phyloP scores from a whole-genome alignment of 176 grass and related monocot genomes.

The Dactylis glomerata region DNA sequence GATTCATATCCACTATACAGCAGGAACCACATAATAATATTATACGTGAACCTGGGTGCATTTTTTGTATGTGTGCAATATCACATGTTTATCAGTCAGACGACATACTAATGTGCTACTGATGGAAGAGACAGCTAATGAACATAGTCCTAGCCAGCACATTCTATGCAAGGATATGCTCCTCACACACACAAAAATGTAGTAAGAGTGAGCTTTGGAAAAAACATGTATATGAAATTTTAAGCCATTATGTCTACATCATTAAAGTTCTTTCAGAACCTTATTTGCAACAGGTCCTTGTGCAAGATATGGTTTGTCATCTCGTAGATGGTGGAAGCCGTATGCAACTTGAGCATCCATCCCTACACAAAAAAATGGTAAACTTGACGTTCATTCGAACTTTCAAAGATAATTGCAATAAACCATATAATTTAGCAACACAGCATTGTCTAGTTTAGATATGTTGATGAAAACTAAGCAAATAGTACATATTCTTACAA shows the following conservation, averaged over 20 bases:
- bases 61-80: background rate
- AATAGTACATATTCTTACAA: background rate
- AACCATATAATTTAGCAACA: background rate
- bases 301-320: conserved; percentile 90
- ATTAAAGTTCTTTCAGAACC: conserved; percentile 40
- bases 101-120: conserved; percentile 14
- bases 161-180: background rate
- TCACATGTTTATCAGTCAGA: background rate
- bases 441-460: background rate
- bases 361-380: conserved; percentile 52
- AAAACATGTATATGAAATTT: background rate
- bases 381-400: background rate
- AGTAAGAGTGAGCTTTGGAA: too few relatives aligned
- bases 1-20: background rate
- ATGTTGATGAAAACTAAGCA: background rate
- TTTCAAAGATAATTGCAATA: conserved; percentile 9
- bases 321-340: conserved; percentile 86
- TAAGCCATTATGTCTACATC: background rate
- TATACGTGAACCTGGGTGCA: too few relatives aligned
- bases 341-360: conserved; percentile 99
- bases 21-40: background rate
- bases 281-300: conserved; percentile 96
- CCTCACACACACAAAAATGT: too few relatives aligned
- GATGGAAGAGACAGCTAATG: background rate
- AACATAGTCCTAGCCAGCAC: background rate